A percentile compares a stretch with the other conserved stretches of the same genome.
These are phyloP conservation scores for Kwoniella sp. DNA, from an alignment of 768 basidiomycete species.

Conservation along the genomic window DNA sequence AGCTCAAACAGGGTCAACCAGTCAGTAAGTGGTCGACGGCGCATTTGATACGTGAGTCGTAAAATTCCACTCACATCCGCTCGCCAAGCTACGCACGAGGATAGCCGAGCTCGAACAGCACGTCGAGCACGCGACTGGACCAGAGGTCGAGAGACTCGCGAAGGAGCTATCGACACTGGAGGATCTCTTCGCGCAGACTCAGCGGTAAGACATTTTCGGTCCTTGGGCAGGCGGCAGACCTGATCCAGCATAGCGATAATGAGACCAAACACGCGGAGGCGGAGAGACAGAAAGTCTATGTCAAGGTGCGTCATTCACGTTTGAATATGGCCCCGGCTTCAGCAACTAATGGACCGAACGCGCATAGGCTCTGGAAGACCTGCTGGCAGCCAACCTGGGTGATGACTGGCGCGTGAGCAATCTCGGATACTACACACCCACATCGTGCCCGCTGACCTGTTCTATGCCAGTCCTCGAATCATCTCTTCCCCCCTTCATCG, in stretches of 20 bases:
- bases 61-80: background rate
- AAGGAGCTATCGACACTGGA: slow-evolving; percentile 15
- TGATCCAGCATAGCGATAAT: too few relatives aligned
- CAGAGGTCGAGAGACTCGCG: slow-evolving; percentile 1
- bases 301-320: slow-evolving; percentile 13
- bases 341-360: background rate
- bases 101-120: slow-evolving; percentile 5
- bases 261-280: slow-evolving; percentile 18
- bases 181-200: slow-evolving; percentile 7
- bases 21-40: slow-evolving; percentile 5
- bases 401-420: slow-evolving; percentile 21
- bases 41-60: background rate
- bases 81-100: slow-evolving; percentile 4
- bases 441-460: background rate
- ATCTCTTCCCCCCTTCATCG: slow-evolving; percentile 1
- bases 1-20: slow-evolving; percentile 6
- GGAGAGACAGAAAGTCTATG: slow-evolving; percentile 22
- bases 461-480: slow-evolving; percentile 4
- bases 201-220: background rate
- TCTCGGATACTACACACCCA: background rate
- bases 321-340: background rate
- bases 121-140: slow-evolving; percentile 9
- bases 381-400: slow-evolving; percentile 6
- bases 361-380: slow-evolving; percentile 18
- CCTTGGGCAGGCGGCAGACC: background rate